Base-by-base conservation (phyloP, 768 basidiomycete species). In the Coprinellus micaceus region DNA sequence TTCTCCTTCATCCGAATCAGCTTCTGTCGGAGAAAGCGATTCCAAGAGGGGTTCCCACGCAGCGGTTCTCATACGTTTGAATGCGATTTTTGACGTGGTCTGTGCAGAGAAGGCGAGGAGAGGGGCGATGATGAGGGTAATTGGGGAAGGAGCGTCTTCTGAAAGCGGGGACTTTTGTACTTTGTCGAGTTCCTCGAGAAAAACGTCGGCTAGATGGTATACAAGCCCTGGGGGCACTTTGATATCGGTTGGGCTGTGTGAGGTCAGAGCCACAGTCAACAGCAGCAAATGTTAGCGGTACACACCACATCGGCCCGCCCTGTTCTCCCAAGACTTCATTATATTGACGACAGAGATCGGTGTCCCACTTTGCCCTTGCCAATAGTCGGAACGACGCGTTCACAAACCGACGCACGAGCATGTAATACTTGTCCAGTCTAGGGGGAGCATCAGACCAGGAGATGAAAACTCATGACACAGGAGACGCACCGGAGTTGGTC, bases 381-480 rank as follows among this genome's bases (percentile, higher is more conserved):
- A 98, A 78, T 19, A 97, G 79, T 30, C 88, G 77, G 70, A 98
- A 95, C 1, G 88, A 82, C 1, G 88, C 91, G 64, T 94, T 90
- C 53, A 91, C 78, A 65, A 93, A 98, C 60, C 88, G 81, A 57
- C 96, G 82, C 57, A 98, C 84, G 45, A 99, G 87, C 85, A 98
- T 86, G 68, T 96, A 95, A 69, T 91, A 98, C 70, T 99, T 99
- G 79, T 99, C 96, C 69, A 98, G 85, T 62, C 95, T 97, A 64
- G 11, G 25, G 11, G 49, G 33, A 4, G 25, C 22, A 26, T 24
- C 10, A 22, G 21, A 10, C 28, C 7, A 15, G 45, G 7, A 21
- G 52, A 37, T 56, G 49, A 55, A 15, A 49, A 26, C 46, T 25
- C 7, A 47, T 19, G 10, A 24, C 19, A 25, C 15, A 33, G 28